Base-by-base conservation (phyloP, 257 asterid genomes). In the Osmanthus fragrans region DNA sequence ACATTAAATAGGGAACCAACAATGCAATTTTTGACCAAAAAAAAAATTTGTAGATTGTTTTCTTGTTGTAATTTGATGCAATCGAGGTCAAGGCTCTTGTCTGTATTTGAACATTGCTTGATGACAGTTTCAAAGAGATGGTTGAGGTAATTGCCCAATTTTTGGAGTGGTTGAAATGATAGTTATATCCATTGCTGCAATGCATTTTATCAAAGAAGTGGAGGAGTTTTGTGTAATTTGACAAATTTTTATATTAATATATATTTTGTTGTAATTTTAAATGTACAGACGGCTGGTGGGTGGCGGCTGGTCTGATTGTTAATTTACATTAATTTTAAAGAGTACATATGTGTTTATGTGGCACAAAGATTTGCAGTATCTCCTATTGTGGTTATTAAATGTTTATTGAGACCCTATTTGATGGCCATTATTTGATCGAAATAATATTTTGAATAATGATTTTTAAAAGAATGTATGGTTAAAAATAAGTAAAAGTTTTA, bases 111-210 rank as follows among this genome's bases (percentile, higher is more conserved):
- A 63, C n/a, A 76, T 70, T 74, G 80, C 78, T 64, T 73, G 85
- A 4, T 84, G 87, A 85, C 80, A 71, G 78, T 78, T 83, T 83
- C 85, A 72, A 87, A 30, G 85, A 27, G 70, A 79, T 78, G 63
- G 86, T 51, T 77, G 54, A 76, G 66, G 82, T 83, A 1, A 88
- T 71, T 84, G 81, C 70, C 74, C 29, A 71, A 71, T 33, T 78
- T 42, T 16, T 47, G 51, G 6, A 47, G 2, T 29, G 39, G 63
- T 4, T 18, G 72, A 76, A 80, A 75, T 82, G 66, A 81, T 80
- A 5, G 21, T 70, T 0, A 0, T 80, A 86, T 73, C 84, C 72
- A 68, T 58, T 18, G n/a, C 5, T 60, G 34, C 23, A 15, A 1
- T 4, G 8, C 58, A 16, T 3, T 74, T 12, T 37, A 33, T 42